Evolutionary conservation across 1,284 basidiomycete species (phyloP), one percentile per base, ranked within the genome.

Genomic region (Moniliophthora roreri): DNA sequence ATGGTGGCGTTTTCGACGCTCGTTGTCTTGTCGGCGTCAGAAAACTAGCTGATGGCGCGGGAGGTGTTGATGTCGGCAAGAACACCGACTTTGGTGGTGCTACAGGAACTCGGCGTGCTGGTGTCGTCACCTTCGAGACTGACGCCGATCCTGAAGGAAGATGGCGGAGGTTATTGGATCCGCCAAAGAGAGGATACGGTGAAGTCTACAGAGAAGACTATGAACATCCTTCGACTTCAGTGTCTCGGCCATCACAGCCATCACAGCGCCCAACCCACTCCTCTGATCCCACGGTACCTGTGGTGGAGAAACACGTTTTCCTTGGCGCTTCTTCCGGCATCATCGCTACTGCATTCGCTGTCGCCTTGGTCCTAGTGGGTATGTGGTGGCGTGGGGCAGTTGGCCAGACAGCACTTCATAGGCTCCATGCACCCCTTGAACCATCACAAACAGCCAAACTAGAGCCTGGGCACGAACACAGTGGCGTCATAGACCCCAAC

Each of bases 21-120:
- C 72, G 76, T 7, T 90, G 88, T 64, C 67, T 87, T 4, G 78
- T 80, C 11, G 88, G 88, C 28, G 75, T 85, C 42, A 72, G 79
- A 11, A 70, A 66, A 21, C 66, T 88, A 16, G 79, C 82, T 54
- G 70, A 68, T 13, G 68, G 66, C 2, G 70, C 69, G 37, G 24
- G 23, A 11, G 38, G 20, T 13, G 44, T 11, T 44, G 36, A 2
- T 24, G 26, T 32, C 23, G 34, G 21, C 23, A 52, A 20, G 16
- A 45, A 21, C 37, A 32, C 23, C 26, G 16, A 32, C 16, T 16
- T 23, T 7, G 44, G 44, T 7, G 21, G 28, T 32, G 11, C 28
- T 6, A 32, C 28, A 11, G 28, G 28, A 32, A 32, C 28, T 32
- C 28, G 28, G 28, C 28, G 28, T 11, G 11, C 7, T 32, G 28